phyloP scores from a whole-genome alignment of 768 basidiomycete species.

The Boletus rubroflammeus region DNA sequence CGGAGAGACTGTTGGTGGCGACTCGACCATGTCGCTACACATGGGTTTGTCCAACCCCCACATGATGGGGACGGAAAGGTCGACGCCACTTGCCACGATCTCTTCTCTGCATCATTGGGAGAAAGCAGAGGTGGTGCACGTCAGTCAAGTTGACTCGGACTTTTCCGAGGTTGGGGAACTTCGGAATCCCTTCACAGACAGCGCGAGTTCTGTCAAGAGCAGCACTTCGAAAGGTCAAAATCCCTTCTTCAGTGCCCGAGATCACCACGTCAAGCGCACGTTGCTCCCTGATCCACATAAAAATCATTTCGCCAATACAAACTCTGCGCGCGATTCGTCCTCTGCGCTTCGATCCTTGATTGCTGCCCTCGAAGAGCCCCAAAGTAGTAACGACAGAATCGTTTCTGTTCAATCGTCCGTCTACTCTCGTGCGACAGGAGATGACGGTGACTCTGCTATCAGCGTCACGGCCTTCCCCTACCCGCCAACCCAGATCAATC shows the following conservation, averaged over 20 bases:
- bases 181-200: constrained; percentile 28
- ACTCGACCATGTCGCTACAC: constrained; percentile 48
- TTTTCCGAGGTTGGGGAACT: constrained; percentile 5
- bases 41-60: constrained; percentile 42
- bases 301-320: constrained; percentile 45
- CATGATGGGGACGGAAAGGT: constrained; percentile 48
- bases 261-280: constrained; percentile 29
- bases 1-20: constrained; percentile 41
- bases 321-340: constrained; percentile 22
- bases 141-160: constrained; percentile 25
- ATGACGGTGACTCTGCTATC: constrained; percentile 26
- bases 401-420: constrained; percentile 57
- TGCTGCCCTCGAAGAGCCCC: constrained; percentile 55
- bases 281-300: constrained; percentile 10
- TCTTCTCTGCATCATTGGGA: constrained; percentile 62
- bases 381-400: constrained; percentile 46
- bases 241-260: constrained; percentile 41
- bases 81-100: constrained; percentile 55
- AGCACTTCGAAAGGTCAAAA: constrained; percentile 25
- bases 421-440: constrained; percentile 28
- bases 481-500: constrained; percentile 21
- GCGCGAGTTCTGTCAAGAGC: constrained; percentile 15
- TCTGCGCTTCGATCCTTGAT: constrained; percentile 59
- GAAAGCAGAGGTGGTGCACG: constrained; percentile 59
- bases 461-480: constrained; percentile 30